Evolutionary conservation across 305 asterid species (phyloP), one percentile per base, ranked within the genome.

Genomic region (Rubia peregrina): DNA sequence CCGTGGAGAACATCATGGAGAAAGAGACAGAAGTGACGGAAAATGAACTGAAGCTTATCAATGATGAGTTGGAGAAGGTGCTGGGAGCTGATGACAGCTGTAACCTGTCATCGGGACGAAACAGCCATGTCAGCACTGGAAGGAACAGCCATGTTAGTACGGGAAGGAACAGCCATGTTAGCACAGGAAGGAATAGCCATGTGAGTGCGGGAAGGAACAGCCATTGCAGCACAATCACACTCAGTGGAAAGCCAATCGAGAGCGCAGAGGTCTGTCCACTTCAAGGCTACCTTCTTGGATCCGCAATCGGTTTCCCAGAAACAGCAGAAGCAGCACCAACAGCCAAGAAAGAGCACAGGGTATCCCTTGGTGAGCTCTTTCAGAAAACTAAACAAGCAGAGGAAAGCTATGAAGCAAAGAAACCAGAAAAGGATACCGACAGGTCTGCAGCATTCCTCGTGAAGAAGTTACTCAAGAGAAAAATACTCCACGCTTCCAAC

Each of bases 321-420:
- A 57, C 33, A 67, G 83, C 85, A 40, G 95, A 87, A 60, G 80
- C 91, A 12, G 71, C 77, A 16, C 61, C 86, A 42, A 75, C 84
- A 8, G 73, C 69, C 2, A 87, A 74, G 89, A 87, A 71, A 79
- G 96, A 89, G n/a, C 89, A 84, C 0, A 85, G 98, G 85, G 79
- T 87, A 9, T 89, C 97, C 10, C 94, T 93, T 14, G 96, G 94
- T 33, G 98, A 93, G 83, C 96, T 90, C 13, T 89, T 93, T 75
- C 92, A 86, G 91, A 93, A 88, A 78, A 83, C 92, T 17, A 86
- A 90, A 70, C 80, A 80, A 64, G 71, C 82, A 22, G 97, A 93
- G 73, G 97, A 92, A 19, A 80, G 61, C 75, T 74, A 67, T 70
- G 89, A 83, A 72, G 59, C 74, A 12, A 90, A 83, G 83, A 78